These are phyloP conservation scores for Nicotiana benthamiana DNA, from an alignment of 257 asterid species.

Conservation along the genomic window DNA sequence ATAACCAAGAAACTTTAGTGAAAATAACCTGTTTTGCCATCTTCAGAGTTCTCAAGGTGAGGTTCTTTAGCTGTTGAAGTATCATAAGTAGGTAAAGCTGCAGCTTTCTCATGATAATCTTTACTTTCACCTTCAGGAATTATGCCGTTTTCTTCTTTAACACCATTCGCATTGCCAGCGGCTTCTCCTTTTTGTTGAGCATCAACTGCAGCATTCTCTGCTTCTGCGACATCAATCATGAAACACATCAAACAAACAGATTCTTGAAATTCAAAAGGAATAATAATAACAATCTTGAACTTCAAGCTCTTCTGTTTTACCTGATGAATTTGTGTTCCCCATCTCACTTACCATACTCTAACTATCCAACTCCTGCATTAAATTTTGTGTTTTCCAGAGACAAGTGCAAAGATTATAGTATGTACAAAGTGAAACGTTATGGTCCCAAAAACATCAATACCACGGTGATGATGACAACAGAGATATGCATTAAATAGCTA, in stretches of 20 bases:
- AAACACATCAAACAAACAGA: background rate
- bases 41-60: background rate
- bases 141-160: constrained; percentile 22
- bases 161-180: constrained; percentile 6
- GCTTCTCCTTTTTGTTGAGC: constrained; percentile 13
- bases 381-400: too few relatives aligned
- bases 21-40: constrained; percentile 30
- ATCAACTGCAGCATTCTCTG: constrained; percentile 19
- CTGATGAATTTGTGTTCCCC: constrained; percentile 76
- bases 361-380: constrained; percentile 27
- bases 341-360: constrained; percentile 36
- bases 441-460: constrained; percentile 15
- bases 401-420: too few relatives aligned
- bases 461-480: constrained; percentile 25
- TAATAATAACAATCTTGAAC: background rate
- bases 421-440: constrained; percentile 6
- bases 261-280: background rate
- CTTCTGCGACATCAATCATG: constrained; percentile 15
- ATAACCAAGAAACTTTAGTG: background rate
- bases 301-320: constrained; percentile 15
- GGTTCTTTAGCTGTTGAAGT: constrained; percentile 8
- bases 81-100: constrained; percentile 10
- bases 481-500: constrained; percentile 16
- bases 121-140: constrained; percentile 19
- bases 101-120: constrained; percentile 21